These are phyloP conservation scores for Corchorus capsularis DNA, from an alignment of 345 rosid species.

Conservation along the genomic window DNA sequence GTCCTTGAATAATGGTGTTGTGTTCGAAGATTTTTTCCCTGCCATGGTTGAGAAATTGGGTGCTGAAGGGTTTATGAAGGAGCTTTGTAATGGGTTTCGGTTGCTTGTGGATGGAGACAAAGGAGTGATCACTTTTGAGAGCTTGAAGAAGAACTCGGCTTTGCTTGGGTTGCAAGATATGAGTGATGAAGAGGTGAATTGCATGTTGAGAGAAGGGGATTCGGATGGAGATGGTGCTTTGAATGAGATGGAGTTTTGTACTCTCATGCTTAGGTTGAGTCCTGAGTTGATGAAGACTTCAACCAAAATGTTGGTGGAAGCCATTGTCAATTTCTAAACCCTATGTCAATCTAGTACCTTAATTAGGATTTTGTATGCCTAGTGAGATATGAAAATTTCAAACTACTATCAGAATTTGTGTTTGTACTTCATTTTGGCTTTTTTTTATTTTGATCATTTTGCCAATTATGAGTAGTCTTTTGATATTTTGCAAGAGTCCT, in stretches of 20 bases:
- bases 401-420: too few relatives aligned
- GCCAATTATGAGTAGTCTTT: neutral
- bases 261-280: slow-evolving; percentile 66
- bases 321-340: slow-evolving; percentile 26
- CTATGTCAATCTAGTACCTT: neutral
- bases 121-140: slow-evolving; percentile 52
- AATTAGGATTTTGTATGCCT: neutral
- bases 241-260: slow-evolving; percentile 62
- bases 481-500: neutral
- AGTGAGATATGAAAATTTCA: neutral
- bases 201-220: slow-evolving; percentile 64
- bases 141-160: slow-evolving; percentile 50
- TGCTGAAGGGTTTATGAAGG: slow-evolving; percentile 59
- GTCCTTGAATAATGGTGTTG: slow-evolving; percentile 23
- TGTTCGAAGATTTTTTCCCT: slow-evolving; percentile 60
- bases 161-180: slow-evolving; percentile 46
- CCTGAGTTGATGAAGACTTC: slow-evolving; percentile 56
- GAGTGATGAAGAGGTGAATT: slow-evolving; percentile 48
- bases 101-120: slow-evolving; percentile 50
- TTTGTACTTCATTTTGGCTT: neutral
- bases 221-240: slow-evolving; percentile 61
- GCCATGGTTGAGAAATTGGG: slow-evolving; percentile 62
- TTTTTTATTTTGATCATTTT: neutral
- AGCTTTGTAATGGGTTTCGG: slow-evolving; percentile 53
- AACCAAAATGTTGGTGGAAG: slow-evolving; percentile 36